These are phyloP conservation scores for Boechera stricta DNA, from an alignment of 345 rosid species.

Conservation along the genomic window DNA sequence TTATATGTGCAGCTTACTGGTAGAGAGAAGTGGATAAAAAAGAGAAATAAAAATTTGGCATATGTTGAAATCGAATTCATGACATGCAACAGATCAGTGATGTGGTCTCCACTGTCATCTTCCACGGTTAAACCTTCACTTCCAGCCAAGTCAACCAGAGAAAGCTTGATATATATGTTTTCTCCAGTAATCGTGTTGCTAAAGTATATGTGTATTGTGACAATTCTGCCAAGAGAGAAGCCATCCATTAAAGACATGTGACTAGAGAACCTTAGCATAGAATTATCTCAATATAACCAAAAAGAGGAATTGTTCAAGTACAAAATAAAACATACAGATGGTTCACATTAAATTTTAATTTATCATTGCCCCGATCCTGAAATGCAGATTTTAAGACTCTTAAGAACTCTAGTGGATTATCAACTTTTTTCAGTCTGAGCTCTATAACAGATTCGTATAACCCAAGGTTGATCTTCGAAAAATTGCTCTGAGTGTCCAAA, in stretches of 20 bases:
- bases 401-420: conserved; percentile 81
- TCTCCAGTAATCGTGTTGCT: conserved; percentile 84
- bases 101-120: conserved; percentile 83
- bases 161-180: conserved; percentile 84
- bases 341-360: conserved; percentile 68
- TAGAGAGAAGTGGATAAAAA: conserved; percentile 19
- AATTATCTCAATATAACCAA: not conserved
- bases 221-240: conserved; percentile 61
- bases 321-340: conserved; percentile 73
- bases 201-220: conserved; percentile 79
- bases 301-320: conserved; percentile 18
- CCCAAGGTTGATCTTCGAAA: conserved; percentile 65
- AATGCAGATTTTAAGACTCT: conserved; percentile 72
- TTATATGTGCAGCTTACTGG: conserved; percentile 25
- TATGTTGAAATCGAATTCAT: conserved; percentile 97
- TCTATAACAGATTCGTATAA: conserved; percentile 59
- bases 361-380: conserved; percentile 66
- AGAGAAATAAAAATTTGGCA: conserved; percentile 40
- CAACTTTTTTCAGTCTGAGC: conserved; percentile 70
- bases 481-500: conserved; percentile 54
- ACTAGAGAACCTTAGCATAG: conserved; percentile 32
- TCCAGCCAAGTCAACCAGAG: conserved; percentile 95
- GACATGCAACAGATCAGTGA: conserved; percentile 90
- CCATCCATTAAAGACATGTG: conserved; percentile 36
- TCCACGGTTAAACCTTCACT: conserved; percentile 79